These are phyloP conservation scores for Chytridium lagenaria DNA, from an alignment of 371 early-diverging fungal species.

Conservation along the genomic window DNA sequence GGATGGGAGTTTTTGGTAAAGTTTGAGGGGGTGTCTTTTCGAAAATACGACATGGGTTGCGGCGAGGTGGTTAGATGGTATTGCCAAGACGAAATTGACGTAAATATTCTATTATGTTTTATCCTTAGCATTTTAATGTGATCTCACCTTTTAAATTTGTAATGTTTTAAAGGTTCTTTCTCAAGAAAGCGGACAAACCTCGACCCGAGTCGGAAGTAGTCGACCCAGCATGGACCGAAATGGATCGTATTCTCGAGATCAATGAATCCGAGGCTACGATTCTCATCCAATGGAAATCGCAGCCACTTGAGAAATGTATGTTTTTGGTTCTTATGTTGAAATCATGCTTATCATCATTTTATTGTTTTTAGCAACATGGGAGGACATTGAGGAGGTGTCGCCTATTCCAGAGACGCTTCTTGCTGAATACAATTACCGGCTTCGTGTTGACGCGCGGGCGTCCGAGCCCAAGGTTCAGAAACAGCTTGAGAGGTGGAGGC, in stretches of 20 bases:
- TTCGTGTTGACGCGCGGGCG: conserved; percentile 34
- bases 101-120: conserved; percentile 6
- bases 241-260: conserved; percentile 6
- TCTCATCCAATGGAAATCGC: conserved; percentile 51
- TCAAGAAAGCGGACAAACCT: neutral
- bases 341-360: neutral
- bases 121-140: neutral
- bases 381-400: conserved; percentile 27
- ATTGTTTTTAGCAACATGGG: neutral
- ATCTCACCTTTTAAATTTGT: neutral
- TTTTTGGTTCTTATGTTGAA: neutral
- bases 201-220: conserved; percentile 34
- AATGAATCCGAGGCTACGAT: conserved; percentile 30
- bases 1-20: conserved; percentile 46
- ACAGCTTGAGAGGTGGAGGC: conserved; percentile 18
- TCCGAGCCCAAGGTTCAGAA: conserved; percentile 42
- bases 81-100: conserved; percentile 17
- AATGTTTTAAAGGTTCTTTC: neutral
- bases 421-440: conserved; percentile 50
- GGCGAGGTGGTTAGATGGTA: conserved; percentile 41
- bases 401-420: conserved; percentile 18
- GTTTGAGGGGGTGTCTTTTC: conserved; percentile 34
- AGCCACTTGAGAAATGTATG: conserved; percentile 30
- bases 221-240: conserved; percentile 18
- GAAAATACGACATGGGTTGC: conserved; percentile 46